Conservation (phyloP, 2,329 filamentous ascomycete species). For the Ophiostoma ips region DNA sequence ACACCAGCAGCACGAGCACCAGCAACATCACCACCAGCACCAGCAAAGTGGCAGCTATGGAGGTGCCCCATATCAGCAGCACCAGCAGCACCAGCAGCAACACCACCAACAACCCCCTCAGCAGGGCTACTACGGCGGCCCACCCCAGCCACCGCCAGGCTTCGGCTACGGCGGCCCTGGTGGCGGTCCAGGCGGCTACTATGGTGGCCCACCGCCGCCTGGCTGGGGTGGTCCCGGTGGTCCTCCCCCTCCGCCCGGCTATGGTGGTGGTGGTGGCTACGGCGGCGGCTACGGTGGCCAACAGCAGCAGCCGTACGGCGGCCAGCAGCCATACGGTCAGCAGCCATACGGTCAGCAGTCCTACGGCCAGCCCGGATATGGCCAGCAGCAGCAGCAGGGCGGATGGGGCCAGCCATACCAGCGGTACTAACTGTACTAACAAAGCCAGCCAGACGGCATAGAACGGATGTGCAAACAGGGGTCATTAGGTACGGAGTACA, state of each 20-base stretch:
- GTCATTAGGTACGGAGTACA: too few species aligned
- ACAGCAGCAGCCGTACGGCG: conserved; percentile 3
- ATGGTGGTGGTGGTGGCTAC: not conserved
- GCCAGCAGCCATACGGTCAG: conserved; percentile 6
- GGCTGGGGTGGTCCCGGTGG: conserved; percentile 5
- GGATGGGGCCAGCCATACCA: conserved; percentile 3
- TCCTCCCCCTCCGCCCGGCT: conserved; percentile 4
- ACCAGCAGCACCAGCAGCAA: not conserved
- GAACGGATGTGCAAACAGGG: too few species aligned
- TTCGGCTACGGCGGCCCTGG: not conserved
- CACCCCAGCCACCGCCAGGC: not conserved
- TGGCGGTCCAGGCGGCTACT: conserved; percentile 1
- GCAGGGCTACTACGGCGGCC: conserved; percentile 2
- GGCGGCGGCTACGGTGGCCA: not conserved
- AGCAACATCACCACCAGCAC: not conserved
- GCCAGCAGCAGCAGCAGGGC: conserved; percentile 1
- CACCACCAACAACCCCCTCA: conserved; percentile 1
- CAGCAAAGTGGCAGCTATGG: conserved; percentile 3
- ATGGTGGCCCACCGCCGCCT: not conserved
- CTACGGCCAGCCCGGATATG: not conserved
- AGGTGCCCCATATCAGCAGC: not conserved
- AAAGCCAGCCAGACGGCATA: not conserved
- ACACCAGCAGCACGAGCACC: not conserved
- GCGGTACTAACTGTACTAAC: not conserved
- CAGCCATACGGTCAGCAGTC: not conserved